These are phyloP conservation scores for Pisolithus sp. DNA, from an alignment of 768 basidiomycete genomes.

Conservation along the genomic window DNA sequence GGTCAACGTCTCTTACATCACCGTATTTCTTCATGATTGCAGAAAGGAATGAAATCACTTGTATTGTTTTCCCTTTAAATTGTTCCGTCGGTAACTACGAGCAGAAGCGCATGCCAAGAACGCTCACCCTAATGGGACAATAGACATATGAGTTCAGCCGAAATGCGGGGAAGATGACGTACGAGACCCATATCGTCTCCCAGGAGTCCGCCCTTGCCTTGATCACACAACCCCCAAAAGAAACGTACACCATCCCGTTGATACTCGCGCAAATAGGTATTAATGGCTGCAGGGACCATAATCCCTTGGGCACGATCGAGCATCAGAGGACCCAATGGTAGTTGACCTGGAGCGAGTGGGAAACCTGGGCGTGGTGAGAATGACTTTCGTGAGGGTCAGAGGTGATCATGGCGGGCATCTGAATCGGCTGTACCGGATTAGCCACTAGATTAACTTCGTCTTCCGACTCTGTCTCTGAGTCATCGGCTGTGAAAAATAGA, in stretches of 20 bases:
- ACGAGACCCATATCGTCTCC: slow-evolving; percentile 96
- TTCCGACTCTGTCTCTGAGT: slow-evolving; percentile 43
- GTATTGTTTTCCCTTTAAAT: slow-evolving; percentile 81
- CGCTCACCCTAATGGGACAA: not conserved
- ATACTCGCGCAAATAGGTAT: slow-evolving; percentile 84
- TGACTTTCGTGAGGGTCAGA: slow-evolving; percentile 21
- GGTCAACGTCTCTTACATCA: slow-evolving; percentile 51
- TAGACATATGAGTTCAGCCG: slow-evolving; percentile 18
- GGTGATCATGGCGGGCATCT: not conserved
- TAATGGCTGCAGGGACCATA: slow-evolving; percentile 63
- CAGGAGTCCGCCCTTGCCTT: slow-evolving; percentile 70
- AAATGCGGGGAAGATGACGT: slow-evolving; percentile 8
- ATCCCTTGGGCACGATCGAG: slow-evolving; percentile 43
- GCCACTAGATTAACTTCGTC: slow-evolving; percentile 27
- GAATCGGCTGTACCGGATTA: slow-evolving; percentile 19
- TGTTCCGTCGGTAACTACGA: slow-evolving; percentile 2
- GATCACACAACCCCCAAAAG: slow-evolving; percentile 65
- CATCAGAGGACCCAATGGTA: slow-evolving; percentile 38
- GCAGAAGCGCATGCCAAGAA: not conserved
- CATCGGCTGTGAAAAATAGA: slow-evolving; percentile 5
- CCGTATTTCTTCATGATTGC: slow-evolving; percentile 88
- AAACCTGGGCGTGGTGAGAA: slow-evolving; percentile 51
- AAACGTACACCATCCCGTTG: slow-evolving; percentile 85
- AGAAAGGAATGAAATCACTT: slow-evolving; percentile 82
- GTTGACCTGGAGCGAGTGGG: slow-evolving; percentile 39